Base-by-base conservation (phyloP, 1,139 yeast species). In the Candida sanyaensis region DNA sequence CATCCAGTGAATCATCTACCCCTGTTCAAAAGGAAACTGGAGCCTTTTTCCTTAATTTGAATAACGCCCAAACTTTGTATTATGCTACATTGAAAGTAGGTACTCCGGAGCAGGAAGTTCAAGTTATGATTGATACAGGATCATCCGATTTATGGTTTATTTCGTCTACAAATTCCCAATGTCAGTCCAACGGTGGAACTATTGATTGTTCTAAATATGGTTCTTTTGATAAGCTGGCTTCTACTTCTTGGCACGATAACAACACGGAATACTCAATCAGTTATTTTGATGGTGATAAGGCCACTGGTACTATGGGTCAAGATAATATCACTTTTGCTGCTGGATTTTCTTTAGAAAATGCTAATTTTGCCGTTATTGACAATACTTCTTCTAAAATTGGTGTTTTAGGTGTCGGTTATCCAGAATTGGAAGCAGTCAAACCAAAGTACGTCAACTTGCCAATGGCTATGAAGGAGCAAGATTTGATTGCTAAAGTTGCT, bases 241-340 rank as follows among this genome's bases (percentile, higher is more conserved):
- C 88, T 1, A 54, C 75, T 1, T 61, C 83, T 12, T 83, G 73
- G 63, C 56, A 63, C 30, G 60, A 68, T 28, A 82, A 83, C 59
- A 62, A 67, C 30, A 75, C 85, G 4, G 54, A 52, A 7, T 71
- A 69, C 48, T 50, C 55, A 21, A 71, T 72, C 45, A 38, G 50
- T 13, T 72, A 73, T 50, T 60, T 61, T 45, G 77, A 73, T 49
- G 56, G 63, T 10, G 61, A 69, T 13, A 62, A 53, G 41, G 74
- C 76, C 24, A 53, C 52, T 4, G 77, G 77, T 29, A 50, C 60
- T 42, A 87, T 87, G 86, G 90, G 86, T 42, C 65, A 68, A 46
- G 95, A 87, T 56, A 61, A 66, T 39, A 65, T 84, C 40, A 55
- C 50, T 53, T 30, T 58, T 38, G 48, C 41, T 29, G 24, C 37